Evolutionary conservation across 495 filamentous ascomycete genomes (phyloP), one percentile per base, ranked within the genome.

Genomic region (Cryomyces minteri): DNA sequence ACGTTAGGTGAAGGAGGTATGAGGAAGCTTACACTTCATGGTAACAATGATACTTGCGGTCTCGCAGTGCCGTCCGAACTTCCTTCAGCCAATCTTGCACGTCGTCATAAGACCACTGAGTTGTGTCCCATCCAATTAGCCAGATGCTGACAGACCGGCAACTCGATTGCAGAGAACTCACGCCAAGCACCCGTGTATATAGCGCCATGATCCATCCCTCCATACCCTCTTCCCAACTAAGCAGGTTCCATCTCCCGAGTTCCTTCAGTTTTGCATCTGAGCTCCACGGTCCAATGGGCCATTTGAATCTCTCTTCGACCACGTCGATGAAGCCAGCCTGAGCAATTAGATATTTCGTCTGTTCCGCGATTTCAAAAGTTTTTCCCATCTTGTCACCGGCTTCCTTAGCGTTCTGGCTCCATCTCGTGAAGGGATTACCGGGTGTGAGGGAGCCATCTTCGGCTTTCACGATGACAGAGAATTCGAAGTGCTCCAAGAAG

Each of bases 321-420:
- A 65, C 58, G 31, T 69, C 61, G 14, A 58, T 59, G 45, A 71
- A 71, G n/a, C 66, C 66, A 25, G 18, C 18, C 18, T 25, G 18
- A 25, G 18, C 18, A 25, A 25, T 25, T 25, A 25, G 18, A 25
- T 25, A 0, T 58, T 59, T 1, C 49, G 58, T 7, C 47, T 60
- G 29, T 25, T 25, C 18, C 9, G 41, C 47, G 38, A 53, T 53
- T n/a, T 48, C 40, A 36, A 56, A 51, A 4, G 53, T 51, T 42
- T 56, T 58, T 1, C 57, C 53, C 9, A 54, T 48, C 44, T 46
- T 43, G n/a, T 54, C 49, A 18, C 51, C 51, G 5, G 49, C 48
- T n/a, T 51, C 46, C 41, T 53, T 43, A 8, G 51, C 51, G 29
- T 42, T 34, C 11, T 40, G 31, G 4, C 25, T 29, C 53, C 53